Base-by-base conservation (phyloP, 306 rosid species). In the Prunus davidiana region DNA sequence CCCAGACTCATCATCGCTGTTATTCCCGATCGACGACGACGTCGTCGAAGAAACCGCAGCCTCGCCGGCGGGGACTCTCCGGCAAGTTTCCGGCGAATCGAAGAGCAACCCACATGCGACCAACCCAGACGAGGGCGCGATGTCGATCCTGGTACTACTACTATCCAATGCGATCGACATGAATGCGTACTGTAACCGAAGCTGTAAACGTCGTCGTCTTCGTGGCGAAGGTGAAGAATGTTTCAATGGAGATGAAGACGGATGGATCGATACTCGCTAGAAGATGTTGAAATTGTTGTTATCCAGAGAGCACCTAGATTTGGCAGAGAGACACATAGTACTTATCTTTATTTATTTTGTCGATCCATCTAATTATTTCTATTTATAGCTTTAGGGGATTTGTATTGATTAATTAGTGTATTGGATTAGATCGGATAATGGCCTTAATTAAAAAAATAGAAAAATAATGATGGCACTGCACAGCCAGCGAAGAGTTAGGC, bases 1-100 rank as follows among this genome's bases (percentile, higher is more conserved):
- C 61, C 52, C 89, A 2, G 88, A 83, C 45, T 58, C 71, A 78
- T 63, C 71, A 75, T 92, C 98, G 77, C 98, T 95, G 79, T 92
- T 82, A 77, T 86, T 89, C 67, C 98, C 98, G 65, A 95, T 92
- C 90, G 98, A 94, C 10, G 97, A 92, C 10, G 93, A 76, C 7
- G 84, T 73, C 8, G 96, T 62, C 50, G 95, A 81, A 15, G 89
- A 38, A 16, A 64, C 78, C 49, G 68, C 75, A 14, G 79, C 83
- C 43, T 43, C 58, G 5, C 68, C 60, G 11, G 52, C 72, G 14
- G 73, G 49, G 6, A 49, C 65, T 2, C 63, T 13, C 56, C 50
- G 76, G 62, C 64, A 81, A 20, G n/a, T 75, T 46, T 3, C 77
- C 69, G 77, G 60, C 79, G 77, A 79, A 30, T 83, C 82, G 1